Conservation (phyloP, 768 basidiomycete genomes). For the Collybia sordida region DNA sequence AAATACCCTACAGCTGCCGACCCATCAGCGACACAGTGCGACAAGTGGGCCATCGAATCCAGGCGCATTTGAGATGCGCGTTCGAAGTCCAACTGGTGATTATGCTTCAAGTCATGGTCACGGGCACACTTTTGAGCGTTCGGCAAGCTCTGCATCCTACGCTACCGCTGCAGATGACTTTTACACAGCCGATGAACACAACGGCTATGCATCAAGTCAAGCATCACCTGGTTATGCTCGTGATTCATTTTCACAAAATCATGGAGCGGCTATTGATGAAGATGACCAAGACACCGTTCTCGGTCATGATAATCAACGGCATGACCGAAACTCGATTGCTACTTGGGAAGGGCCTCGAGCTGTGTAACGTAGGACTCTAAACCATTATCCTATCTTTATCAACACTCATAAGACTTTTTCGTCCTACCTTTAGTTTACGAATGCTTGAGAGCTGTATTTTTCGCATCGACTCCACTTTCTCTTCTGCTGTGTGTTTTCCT, state of each 20-base stretch:
- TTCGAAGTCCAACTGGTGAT: slow-evolving; percentile 28
- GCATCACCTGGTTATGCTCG: background rate
- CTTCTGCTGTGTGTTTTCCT: slow-evolving; percentile 13
- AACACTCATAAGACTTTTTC: background rate
- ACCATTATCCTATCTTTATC: slow-evolving; percentile 3
- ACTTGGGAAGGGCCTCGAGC: slow-evolving; percentile 42
- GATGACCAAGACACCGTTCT: no score
- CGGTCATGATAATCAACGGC: background rate
- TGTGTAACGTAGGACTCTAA: slow-evolving; percentile 28
- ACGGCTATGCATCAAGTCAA: slow-evolving; percentile 1
- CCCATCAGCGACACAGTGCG: slow-evolving; percentile 1
- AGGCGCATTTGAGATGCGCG: slow-evolving; percentile 38
- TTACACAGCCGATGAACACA: slow-evolving; percentile 27
- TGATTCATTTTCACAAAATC: no score
- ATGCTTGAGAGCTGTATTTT: background rate
- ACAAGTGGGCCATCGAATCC: slow-evolving; percentile 2
- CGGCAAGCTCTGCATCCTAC: slow-evolving; percentile 41
- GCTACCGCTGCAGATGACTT: slow-evolving; percentile 45
- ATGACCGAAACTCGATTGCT: slow-evolving; percentile 10
- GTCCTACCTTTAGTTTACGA: background rate
- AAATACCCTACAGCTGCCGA: slow-evolving; percentile 14
- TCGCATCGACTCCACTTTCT: background rate
- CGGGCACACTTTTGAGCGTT: slow-evolving; percentile 23
- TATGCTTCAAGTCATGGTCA: slow-evolving; percentile 6
- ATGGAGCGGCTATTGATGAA: no score